Evolutionary conservation across 352 stramenopile species (phyloP).

Genomic region (Phytophthora megakarya): DNA sequence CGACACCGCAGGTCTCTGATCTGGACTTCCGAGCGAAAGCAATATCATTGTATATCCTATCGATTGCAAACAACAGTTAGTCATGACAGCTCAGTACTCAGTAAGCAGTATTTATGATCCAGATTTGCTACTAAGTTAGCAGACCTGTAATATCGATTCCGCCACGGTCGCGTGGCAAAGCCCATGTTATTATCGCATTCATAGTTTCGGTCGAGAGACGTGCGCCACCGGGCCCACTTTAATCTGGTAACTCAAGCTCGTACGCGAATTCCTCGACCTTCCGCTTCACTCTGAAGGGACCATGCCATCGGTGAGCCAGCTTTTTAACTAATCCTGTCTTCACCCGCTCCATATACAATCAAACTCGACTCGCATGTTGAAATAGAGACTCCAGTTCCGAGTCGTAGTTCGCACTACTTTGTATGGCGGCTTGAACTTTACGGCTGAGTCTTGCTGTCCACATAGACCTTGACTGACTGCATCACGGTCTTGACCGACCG

Average conservation of each 20-base stretch:
- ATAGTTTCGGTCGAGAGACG: too few relatives aligned
- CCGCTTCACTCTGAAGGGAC: too few relatives aligned
- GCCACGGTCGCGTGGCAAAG: conserved; percentile 45
- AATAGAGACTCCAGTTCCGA: too few relatives aligned
- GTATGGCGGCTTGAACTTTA: too few relatives aligned
- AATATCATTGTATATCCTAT: conserved; percentile 36
- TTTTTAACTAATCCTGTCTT: not conserved
- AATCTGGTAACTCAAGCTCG: too few relatives aligned
- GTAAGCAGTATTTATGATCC: not conserved
- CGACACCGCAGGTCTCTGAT: conserved; percentile 6
- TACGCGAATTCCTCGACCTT: too few relatives aligned
- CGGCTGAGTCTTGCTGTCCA: too few relatives aligned
- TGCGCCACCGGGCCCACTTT: too few relatives aligned
- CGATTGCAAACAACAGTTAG: conserved; percentile 2
- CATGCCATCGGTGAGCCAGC: not conserved
- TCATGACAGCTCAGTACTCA: too few relatives aligned
- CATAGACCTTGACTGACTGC: too few relatives aligned
- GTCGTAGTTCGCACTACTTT: too few relatives aligned
- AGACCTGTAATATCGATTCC: conserved; percentile 50
- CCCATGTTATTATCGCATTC: conserved; percentile 45
- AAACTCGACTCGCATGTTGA: not conserved
- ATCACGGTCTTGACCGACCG: not conserved
- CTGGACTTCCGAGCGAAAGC: conserved; percentile 22
- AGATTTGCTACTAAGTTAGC: not conserved
- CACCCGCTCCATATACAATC: not conserved